Evolutionary conservation across 768 basidiomycete genomes (phyloP), one percentile per base, ranked within the genome.

Genomic region (Boletus reticuloceps): DNA sequence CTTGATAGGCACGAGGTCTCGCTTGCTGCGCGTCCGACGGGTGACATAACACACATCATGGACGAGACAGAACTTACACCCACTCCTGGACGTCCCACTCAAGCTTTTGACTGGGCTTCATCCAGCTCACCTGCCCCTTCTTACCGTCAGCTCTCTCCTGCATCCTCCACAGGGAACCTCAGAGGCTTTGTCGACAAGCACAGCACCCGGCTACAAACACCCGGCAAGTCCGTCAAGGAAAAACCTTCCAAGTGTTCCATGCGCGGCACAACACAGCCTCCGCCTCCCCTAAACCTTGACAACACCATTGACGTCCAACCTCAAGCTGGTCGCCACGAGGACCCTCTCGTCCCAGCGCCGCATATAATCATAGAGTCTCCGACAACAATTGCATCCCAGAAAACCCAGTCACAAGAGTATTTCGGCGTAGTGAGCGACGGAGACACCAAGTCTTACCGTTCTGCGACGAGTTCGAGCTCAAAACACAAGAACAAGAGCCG

Each of bases 1-100:
- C 69, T 44, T 9, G 60, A 71, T n/a, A 61, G 69, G 49, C 71
- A 71, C 55, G 71, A 69, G 53, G 51, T 71, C 34, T 71, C 69
- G 20, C 65, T 71, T 55, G 71, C 71, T 6, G 69, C 69, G 5
- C 69, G 71, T 39, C 55, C 69, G 0, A 47, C 63, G 5, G 56
- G 63, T 58, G 69, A 67, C 54, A 55, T 62, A 51, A 56, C 44
- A 2, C 20, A 40, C 5, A 17, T 58, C 6, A 36, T 56, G 10
- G 69, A 71, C 34, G 69, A 72, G 8, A 56, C 58, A 8, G 60
- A 71, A 10, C 60, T 63, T 34, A 72, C 71, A 0, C 71, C 69
- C 31, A 69, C 67, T 4, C 60, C 60, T 1, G 52, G 19, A 17
- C 69, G 60, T 41, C 6, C 56, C 14, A 38, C 0, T 31, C 59